These are phyloP conservation scores for Tuber aestivum DNA, from an alignment of 495 filamentous ascomycete genomes.

Conservation along the genomic window DNA sequence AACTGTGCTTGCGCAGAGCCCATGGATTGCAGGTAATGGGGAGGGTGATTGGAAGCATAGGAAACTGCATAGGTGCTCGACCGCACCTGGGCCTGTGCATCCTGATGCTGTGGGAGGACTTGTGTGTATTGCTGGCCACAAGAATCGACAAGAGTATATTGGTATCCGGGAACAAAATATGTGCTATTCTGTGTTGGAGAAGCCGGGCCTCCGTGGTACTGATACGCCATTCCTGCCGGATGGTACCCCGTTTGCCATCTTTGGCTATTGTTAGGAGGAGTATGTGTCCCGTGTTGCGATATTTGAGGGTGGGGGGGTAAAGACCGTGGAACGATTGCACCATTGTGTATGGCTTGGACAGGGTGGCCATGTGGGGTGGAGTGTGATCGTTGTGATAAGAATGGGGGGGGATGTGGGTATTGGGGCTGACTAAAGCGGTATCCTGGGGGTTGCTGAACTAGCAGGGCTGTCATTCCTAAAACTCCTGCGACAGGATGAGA, in stretches of 20 bases:
- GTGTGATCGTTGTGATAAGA: constrained; percentile 20
- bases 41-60: constrained; percentile 26
- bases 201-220: constrained; percentile 22
- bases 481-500: constrained; percentile 13
- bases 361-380: constrained; percentile 9
- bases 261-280: constrained; percentile 13
- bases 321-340: constrained; percentile 18
- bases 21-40: constrained; percentile 27
- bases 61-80: constrained; percentile 10
- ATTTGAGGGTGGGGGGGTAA: constrained; percentile 20
- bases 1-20: constrained; percentile 28
- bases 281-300: constrained; percentile 14
- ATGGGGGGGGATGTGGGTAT: constrained; percentile 17
- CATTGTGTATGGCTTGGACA: constrained; percentile 14
- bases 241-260: constrained; percentile 24
- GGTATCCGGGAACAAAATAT: constrained; percentile 24
- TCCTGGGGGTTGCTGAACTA: constrained; percentile 16
- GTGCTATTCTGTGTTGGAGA: constrained; percentile 11
- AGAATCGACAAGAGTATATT: constrained; percentile 26
- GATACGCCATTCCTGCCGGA: constrained; percentile 23
- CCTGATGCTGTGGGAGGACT: constrained; percentile 18
- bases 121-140: constrained; percentile 32
- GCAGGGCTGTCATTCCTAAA: constrained; percentile 14
- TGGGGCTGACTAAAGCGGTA: constrained; percentile 22
- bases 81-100: constrained; percentile 25